These are phyloP conservation scores for Ascosphaera pollenicola DNA, from an alignment of 2,329 filamentous ascomycete species.

Conservation along the genomic window DNA sequence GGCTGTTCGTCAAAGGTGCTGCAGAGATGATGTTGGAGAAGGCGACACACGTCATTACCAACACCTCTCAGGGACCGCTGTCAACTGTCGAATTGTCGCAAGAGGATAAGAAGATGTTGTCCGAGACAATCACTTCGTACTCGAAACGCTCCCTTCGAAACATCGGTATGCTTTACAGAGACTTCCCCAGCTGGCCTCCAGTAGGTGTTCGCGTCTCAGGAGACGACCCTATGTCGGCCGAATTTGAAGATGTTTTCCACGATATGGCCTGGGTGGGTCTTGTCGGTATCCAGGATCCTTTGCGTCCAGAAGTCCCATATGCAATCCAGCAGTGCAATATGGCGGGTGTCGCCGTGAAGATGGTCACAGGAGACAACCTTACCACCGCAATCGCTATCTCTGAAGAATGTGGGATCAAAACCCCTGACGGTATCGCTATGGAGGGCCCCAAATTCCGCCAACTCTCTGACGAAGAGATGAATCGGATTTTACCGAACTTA, in stretches of 20 bases:
- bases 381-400: slow-evolving; percentile 54
- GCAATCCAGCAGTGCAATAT: slow-evolving; percentile 45
- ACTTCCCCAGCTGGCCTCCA: slow-evolving; percentile 49
- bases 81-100: slow-evolving; percentile 9
- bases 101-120: slow-evolving; percentile 9
- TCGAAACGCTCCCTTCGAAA: slow-evolving; percentile 43
- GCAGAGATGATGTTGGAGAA: slow-evolving; percentile 23
- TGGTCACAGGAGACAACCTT: slow-evolving; percentile 52
- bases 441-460: slow-evolving; percentile 46
- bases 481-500: slow-evolving; percentile 33
- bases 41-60: slow-evolving; percentile 13
- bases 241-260: slow-evolving; percentile 46
- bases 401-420: slow-evolving; percentile 47
- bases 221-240: slow-evolving; percentile 38
- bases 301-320: slow-evolving; percentile 42
- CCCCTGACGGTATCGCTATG: slow-evolving; percentile 38
- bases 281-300: slow-evolving; percentile 54
- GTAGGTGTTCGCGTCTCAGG: slow-evolving; percentile 30
- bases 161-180: slow-evolving; percentile 51
- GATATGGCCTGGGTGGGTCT: slow-evolving; percentile 53
- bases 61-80: slow-evolving; percentile 9
- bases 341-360: slow-evolving; percentile 49
- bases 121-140: slow-evolving; percentile 19
- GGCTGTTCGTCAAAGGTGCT: slow-evolving; percentile 26
- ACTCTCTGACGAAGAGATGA: slow-evolving; percentile 36